These are phyloP conservation scores for Pythium oligandrum DNA, from an alignment of 352 stramenopile genomes.

Conservation along the genomic window DNA sequence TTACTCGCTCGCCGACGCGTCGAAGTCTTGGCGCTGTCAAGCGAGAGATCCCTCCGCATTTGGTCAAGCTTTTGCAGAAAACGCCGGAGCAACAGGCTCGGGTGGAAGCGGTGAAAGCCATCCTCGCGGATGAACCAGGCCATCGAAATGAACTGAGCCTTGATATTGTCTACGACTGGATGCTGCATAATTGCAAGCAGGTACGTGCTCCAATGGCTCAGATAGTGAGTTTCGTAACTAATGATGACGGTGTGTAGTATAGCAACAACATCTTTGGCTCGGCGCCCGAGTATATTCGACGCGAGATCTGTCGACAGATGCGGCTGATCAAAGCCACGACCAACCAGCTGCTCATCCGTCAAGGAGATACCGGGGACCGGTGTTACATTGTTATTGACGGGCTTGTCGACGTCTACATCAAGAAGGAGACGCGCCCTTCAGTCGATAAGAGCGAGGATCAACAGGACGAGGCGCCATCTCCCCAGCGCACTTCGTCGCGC, in stretches of 20 bases:
- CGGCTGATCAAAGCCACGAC: conserved; percentile 52
- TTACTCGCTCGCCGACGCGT: conserved; percentile 5
- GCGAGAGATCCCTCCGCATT: conserved; percentile 35
- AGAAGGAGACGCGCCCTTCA: conserved; percentile 33
- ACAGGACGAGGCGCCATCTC: not conserved
- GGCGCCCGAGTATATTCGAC: conserved; percentile 68
- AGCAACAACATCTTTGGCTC: conserved; percentile 81
- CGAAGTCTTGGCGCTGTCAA: conserved; percentile 9
- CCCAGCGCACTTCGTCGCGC: not conserved
- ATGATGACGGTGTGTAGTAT: conserved; percentile 22
- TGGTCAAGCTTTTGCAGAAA: conserved; percentile 56
- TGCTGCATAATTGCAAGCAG: conserved; percentile 76
- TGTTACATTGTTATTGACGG: conserved; percentile 81
- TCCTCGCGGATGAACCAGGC: conserved; percentile 43
- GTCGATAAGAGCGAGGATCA: not conserved
- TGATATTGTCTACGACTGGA: conserved; percentile 71
- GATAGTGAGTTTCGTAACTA: not conserved
- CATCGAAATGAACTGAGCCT: conserved; percentile 61
- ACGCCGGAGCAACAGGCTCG: conserved; percentile 44
- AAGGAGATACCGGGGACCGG: conserved; percentile 64
- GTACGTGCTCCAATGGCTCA: conserved; percentile 8
- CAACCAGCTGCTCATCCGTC: conserved; percentile 54
- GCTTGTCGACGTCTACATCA: conserved; percentile 66
- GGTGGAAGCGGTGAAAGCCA: conserved; percentile 46
- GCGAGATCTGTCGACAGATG: conserved; percentile 78